Evolutionary conservation across 495 filamentous ascomycete genomes (phyloP), one percentile per base, ranked within the genome.

Genomic region (Tirmania nivea): DNA sequence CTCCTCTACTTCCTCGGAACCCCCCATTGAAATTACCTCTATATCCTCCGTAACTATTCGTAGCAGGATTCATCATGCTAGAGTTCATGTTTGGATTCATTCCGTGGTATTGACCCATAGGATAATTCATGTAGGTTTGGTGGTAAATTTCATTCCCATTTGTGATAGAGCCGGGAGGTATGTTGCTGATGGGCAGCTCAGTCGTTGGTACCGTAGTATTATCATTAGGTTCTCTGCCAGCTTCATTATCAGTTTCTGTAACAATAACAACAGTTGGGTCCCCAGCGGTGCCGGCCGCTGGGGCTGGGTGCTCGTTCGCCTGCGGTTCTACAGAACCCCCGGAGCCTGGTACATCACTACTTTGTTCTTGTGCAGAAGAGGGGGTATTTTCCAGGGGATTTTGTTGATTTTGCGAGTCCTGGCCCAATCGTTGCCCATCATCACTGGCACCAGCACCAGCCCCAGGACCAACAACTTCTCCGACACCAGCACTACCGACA

Each of bases 331-430:
- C 14, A 14, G 39, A 45, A 45, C 59, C 61, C 53, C 52, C 60
- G 57, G 61, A 56, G 48, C 57, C 52, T 60, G 61, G 54, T 56
- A 64, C 58, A 56, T 61, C 62, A 59, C 59, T 64, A 61, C 58
- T 61, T 64, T 64, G 58, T 53, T 63, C 53, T 50, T 63, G 61
- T 25, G 56, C 53, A 48, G 52, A 19, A 8, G 16, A 10, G 21
- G 45, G 14, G 34, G 42, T 16, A 55, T 55, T 55, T 34, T 49
- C 36, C 49, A 12, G 47, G 35, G 34, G 20, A 16, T 37, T 49
- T 31, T 34, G 39, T 35, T 25, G 50, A 20, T 19, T 16, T 57
- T 54, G 60, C 49, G 59, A 51, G 54, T 45, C 39, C 39, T 19
- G 39, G 17, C 17, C 17, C 14, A 63, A 53, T 51, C 56, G 60